These are phyloP conservation scores for Globisporangium lucens DNA, from an alignment of 352 stramenopile species.

Conservation along the genomic window DNA sequence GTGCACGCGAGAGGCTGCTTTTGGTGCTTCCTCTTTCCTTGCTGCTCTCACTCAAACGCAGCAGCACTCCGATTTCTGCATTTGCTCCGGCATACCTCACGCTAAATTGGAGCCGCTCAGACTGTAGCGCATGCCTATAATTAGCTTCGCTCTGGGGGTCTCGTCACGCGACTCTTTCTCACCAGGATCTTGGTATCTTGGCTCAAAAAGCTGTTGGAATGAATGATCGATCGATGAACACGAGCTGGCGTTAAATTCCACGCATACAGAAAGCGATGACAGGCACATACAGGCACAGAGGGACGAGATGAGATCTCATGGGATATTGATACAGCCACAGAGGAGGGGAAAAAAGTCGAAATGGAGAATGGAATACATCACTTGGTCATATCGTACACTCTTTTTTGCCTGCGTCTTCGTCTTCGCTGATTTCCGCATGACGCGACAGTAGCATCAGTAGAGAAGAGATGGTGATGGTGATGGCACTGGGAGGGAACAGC, in stretches of 20 bases:
- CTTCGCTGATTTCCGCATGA: neutral
- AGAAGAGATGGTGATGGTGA: neutral
- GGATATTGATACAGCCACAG: neutral
- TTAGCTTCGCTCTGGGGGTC: neutral
- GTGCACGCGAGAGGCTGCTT: neutral
- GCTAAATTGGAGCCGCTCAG: neutral
- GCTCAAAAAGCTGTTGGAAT: neutral
- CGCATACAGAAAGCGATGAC: neutral
- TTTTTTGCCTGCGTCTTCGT: neutral
- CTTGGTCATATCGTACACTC: constrained; percentile 9
- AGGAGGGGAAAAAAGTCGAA: neutral
- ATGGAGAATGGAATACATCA: constrained; percentile 5
- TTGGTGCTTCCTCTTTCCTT: neutral
- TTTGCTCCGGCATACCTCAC: neutral
- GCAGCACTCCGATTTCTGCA: neutral
- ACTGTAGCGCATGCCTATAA: neutral
- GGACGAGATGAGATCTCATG: neutral
- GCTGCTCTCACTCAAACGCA: neutral
- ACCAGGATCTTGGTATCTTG: neutral
- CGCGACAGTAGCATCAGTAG: neutral
- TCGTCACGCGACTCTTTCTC: neutral
- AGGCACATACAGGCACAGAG: neutral
- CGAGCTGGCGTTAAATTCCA: neutral
- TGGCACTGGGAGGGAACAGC: neutral
- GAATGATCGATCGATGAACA: neutral